A percentile compares a stretch with the other conserved stretches of the same genome.
Evolutionary conservation across 768 basidiomycete species (phyloP).

Genomic region (Scleroderma bovista): DNA sequence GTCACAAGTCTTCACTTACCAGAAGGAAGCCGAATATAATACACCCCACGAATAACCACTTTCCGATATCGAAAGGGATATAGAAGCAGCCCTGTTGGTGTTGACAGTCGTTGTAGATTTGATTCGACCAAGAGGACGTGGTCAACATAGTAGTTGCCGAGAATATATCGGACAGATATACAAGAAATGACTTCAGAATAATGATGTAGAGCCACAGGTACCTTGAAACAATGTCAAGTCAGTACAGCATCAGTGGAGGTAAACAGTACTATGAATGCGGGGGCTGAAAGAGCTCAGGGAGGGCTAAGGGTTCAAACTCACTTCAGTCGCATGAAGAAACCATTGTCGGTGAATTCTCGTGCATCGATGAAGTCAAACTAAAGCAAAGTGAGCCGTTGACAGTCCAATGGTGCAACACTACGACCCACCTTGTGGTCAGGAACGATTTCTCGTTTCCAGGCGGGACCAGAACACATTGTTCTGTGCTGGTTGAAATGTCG

Average conservation of each 20-base stretch:
- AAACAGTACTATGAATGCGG: too few species aligned
- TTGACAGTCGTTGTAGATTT: slow-evolving; percentile 78
- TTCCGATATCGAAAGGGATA: slow-evolving; percentile 82
- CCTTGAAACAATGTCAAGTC: slow-evolving; percentile 36
- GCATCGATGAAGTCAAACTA: slow-evolving; percentile 98
- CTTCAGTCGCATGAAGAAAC: slow-evolving; percentile 84
- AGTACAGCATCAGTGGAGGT: slow-evolving; percentile 1
- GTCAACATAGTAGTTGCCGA: slow-evolving; percentile 95
- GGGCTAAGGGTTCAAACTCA: slow-evolving; percentile 29
- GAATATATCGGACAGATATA: slow-evolving; percentile 97
- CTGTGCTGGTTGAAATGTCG: slow-evolving; percentile 11
- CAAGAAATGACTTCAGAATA: slow-evolving; percentile 92
- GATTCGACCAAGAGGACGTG: slow-evolving; percentile 84
- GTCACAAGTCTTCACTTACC: slow-evolving; percentile 38
- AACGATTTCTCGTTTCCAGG: slow-evolving; percentile 97
- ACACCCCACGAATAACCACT: slow-evolving; percentile 97
- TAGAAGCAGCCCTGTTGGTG: slow-evolving; percentile 65
- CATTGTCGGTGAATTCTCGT: slow-evolving; percentile 85
- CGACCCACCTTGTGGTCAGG: slow-evolving; percentile 89
- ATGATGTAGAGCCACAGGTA: slow-evolving; percentile 92
- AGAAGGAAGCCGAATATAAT: slow-evolving; percentile 98
- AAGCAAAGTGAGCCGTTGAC: background rate
- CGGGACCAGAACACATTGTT: slow-evolving; percentile 50
- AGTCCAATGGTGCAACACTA: background rate
- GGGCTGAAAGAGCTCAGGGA: too few species aligned